These are phyloP conservation scores for Fusarium tanahbumbuense DNA, from an alignment of 2,329 filamentous ascomycete species.

Conservation along the genomic window DNA sequence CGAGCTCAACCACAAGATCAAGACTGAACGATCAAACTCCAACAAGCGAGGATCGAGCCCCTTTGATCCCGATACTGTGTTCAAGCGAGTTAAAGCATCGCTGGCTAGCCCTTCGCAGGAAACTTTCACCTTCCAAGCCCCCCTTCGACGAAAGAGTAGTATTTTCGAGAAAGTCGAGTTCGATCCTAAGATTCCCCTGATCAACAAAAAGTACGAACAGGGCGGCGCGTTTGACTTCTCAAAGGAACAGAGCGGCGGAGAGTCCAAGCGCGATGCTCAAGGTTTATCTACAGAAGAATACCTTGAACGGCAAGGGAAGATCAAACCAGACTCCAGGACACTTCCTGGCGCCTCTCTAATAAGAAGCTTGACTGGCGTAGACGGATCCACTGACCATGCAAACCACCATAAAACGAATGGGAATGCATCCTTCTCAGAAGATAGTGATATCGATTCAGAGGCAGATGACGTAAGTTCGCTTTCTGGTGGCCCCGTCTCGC, in stretches of 20 bases:
- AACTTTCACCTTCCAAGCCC: constrained; percentile 38
- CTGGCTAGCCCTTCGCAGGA: constrained; percentile 46
- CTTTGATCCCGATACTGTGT: constrained; percentile 68
- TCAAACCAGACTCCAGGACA: constrained; percentile 51
- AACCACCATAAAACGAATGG: constrained; percentile 55
- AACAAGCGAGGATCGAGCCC: constrained; percentile 67
- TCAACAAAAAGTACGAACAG: constrained; percentile 69
- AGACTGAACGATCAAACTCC: constrained; percentile 48
- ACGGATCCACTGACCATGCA: constrained; percentile 41
- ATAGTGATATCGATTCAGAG: constrained; percentile 66
- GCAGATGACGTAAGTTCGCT: constrained; percentile 65
- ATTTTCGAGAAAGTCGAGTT: constrained; percentile 68
- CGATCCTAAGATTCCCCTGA: constrained; percentile 62
- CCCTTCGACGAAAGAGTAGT: constrained; percentile 54
- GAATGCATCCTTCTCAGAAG: constrained; percentile 58
- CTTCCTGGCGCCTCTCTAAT: constrained; percentile 43
- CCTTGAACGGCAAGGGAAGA: constrained; percentile 60
- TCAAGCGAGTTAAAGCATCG: constrained; percentile 66
- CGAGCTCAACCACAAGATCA: constrained; percentile 50
- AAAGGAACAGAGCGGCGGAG: constrained; percentile 49
- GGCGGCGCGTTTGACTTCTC: constrained; percentile 65
- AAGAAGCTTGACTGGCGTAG: constrained; percentile 45
- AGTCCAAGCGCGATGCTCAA: constrained; percentile 47
- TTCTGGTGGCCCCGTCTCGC: constrained; percentile 62
- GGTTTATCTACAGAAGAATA: constrained; percentile 61